A percentile compares a stretch with the other conserved stretches of the same genome.
phyloP scores from a whole-genome alignment of 2,329 filamentous ascomycete genomes.

The Lojkania enalia region DNA sequence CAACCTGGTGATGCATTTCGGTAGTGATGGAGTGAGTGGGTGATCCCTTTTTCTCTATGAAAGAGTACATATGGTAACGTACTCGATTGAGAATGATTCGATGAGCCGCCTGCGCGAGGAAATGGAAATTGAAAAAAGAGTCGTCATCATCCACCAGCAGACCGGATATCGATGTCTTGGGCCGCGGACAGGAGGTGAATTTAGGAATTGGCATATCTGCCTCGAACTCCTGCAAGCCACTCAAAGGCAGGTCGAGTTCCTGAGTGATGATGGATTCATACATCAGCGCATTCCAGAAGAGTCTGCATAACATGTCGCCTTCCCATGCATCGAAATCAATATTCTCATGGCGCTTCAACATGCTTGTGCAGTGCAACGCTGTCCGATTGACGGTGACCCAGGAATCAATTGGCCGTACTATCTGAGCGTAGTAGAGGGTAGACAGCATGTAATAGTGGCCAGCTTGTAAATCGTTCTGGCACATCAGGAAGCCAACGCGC shows the following conservation, averaged over 20 bases:
- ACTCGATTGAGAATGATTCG: conserved; percentile 60
- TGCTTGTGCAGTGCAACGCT: conserved; percentile 53
- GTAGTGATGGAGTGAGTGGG: conserved; percentile 54
- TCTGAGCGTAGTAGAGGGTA: conserved; percentile 57
- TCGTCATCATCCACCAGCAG: conserved; percentile 52
- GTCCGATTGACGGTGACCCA: conserved; percentile 59
- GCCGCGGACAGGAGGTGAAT: conserved; percentile 52
- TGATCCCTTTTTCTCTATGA: conserved; percentile 46
- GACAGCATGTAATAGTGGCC: conserved; percentile 58
- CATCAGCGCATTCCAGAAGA: conserved; percentile 61
- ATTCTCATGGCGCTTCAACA: conserved; percentile 49
- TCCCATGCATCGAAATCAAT: conserved; percentile 56
- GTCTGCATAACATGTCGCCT: conserved; percentile 59
- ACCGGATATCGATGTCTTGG: conserved; percentile 39
- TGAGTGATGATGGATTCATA: conserved; percentile 60
- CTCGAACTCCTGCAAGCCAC: conserved; percentile 56
- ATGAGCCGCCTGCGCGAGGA: conserved; percentile 60
- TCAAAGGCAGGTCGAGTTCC: conserved; percentile 57
- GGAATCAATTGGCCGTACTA: conserved; percentile 57
- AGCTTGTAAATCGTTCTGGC: conserved; percentile 54
- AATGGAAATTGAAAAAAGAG: conserved; percentile 61
- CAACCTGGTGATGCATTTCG: conserved; percentile 59
- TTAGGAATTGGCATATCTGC: conserved; percentile 58
- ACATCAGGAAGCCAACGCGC: conserved; percentile 57
- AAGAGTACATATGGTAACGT: conserved; percentile 55